These are phyloP conservation scores for Mrakiaceae sp. DNA, from an alignment of 1,284 basidiomycete species.

Conservation along the genomic window DNA sequence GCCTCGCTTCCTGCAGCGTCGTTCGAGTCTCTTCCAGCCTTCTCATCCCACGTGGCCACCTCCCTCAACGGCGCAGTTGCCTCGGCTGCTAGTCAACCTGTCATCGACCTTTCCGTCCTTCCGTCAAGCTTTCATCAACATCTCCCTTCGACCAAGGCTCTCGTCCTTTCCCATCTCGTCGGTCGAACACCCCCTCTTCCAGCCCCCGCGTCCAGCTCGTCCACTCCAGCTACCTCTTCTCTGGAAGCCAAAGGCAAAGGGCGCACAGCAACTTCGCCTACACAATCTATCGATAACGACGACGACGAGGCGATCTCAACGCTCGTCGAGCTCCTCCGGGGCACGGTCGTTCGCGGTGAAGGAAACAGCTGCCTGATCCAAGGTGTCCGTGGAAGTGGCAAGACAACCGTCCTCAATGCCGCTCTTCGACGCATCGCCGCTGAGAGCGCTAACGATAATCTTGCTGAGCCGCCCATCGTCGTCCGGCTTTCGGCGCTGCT, in stretches of 20 bases:
- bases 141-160: constrained; percentile 6
- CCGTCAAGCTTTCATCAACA: not conserved
- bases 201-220: not conserved
- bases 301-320: constrained; percentile 17
- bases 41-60: too few species aligned
- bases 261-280: not conserved
- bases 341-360: constrained; percentile 65
- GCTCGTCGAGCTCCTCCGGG: constrained; percentile 51
- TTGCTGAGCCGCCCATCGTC: constrained; percentile 48
- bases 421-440: not conserved
- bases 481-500: constrained; percentile 74
- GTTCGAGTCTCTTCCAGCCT: not conserved
- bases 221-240: not conserved
- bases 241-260: not conserved
- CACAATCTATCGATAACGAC: not conserved
- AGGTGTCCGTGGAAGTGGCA: constrained; percentile 71
- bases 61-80: too few species aligned
- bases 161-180: constrained; percentile 9
- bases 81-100: too few species aligned
- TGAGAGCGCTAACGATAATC: constrained; percentile 21
- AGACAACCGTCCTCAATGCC: constrained; percentile 49
- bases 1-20: not conserved
- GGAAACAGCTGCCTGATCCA: constrained; percentile 80
- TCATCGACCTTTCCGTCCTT: too few species aligned
- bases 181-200: constrained; percentile 7